Percentiles rank a stretch among this genome's conserved stretches.
Conservation (phyloP, 768 basidiomycete genomes). For the Cystobasidium ongulense region DNA sequence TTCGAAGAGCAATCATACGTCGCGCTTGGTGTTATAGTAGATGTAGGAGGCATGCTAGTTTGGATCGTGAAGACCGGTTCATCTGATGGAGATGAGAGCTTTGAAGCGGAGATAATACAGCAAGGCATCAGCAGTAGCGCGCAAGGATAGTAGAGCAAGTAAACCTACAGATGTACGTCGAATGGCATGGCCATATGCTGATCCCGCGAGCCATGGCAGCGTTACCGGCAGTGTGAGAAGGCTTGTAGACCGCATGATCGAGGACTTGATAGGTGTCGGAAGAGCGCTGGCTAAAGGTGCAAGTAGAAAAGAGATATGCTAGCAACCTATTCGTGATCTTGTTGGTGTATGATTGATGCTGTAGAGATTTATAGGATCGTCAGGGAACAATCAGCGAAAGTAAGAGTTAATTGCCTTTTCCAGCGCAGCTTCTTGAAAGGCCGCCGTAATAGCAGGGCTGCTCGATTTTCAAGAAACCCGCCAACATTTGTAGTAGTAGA, state of each 20-base stretch:
- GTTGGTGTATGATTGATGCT: neutral
- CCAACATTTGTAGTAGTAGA: no score
- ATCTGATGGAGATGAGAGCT: neutral
- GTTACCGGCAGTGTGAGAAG: neutral
- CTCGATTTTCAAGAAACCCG: no score
- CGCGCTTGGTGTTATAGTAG: neutral
- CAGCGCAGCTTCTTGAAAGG: neutral
- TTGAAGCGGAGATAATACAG: neutral
- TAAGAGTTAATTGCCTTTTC: neutral
- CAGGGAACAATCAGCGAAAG: neutral
- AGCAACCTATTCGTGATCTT: neutral
- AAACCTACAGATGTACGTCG: neutral
- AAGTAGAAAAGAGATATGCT: neutral
- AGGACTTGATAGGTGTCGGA: neutral
- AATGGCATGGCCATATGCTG: neutral
- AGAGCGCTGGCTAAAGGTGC: neutral
- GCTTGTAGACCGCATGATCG: neutral
- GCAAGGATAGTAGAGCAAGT: no score
- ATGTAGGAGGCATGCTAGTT: neutral
- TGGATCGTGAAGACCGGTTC: neutral
- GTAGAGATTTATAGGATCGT: neutral
- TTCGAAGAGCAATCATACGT: neutral
- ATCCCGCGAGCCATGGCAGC: neutral
- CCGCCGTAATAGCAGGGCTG: no score
- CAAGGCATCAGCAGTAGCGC: no score